phyloP scores from a whole-genome alignment of 176 grass and related monocot species.

The Saccharum spontaneum region DNA sequence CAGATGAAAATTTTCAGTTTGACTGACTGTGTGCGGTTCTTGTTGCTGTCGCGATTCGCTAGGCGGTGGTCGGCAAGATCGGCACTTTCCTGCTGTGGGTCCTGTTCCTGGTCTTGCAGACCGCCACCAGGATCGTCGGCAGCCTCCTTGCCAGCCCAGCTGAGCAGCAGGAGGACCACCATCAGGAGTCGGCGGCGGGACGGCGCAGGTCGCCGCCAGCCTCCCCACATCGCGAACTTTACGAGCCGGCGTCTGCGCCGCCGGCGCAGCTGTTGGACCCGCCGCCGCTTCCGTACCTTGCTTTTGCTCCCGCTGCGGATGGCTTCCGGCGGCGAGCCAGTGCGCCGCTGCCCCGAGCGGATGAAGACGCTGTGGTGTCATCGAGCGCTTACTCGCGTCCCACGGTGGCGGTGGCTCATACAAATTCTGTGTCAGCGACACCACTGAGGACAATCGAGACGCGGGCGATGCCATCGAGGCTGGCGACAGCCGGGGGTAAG shows the following conservation, averaged over 20 bases:
- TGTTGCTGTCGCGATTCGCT: conserved; percentile 1
- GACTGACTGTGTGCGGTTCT: background rate
- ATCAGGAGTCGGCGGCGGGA: conserved; percentile 11
- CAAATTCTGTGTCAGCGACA: conserved; percentile 7
- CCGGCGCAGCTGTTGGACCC: conserved; percentile 25
- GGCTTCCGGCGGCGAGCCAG: conserved; percentile 46
- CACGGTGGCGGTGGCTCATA: background rate
- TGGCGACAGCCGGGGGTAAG: conserved; percentile 24
- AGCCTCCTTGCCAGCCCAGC: conserved; percentile 25
- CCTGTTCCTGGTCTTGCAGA: conserved; percentile 55
- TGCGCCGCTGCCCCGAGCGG: background rate
- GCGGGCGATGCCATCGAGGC: conserved; percentile 28
- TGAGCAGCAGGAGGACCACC: conserved; percentile 29
- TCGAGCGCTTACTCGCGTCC: conserved; percentile 43
- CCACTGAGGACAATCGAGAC: conserved; percentile 24
- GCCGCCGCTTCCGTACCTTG: background rate
- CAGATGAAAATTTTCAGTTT: background rate
- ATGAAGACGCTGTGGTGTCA: conserved; percentile 30
- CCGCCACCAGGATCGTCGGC: conserved; percentile 51
- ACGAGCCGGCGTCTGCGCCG: conserved; percentile 19
- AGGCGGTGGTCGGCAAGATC: conserved; percentile 45
- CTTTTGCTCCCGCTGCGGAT: conserved; percentile 24
- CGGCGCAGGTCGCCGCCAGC: conserved; percentile 38
- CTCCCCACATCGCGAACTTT: conserved; percentile 20
- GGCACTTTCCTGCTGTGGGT: conserved; percentile 53